These are phyloP conservation scores for Citrus mangshanensis DNA, from an alignment of 345 rosid species.

Conservation along the genomic window DNA sequence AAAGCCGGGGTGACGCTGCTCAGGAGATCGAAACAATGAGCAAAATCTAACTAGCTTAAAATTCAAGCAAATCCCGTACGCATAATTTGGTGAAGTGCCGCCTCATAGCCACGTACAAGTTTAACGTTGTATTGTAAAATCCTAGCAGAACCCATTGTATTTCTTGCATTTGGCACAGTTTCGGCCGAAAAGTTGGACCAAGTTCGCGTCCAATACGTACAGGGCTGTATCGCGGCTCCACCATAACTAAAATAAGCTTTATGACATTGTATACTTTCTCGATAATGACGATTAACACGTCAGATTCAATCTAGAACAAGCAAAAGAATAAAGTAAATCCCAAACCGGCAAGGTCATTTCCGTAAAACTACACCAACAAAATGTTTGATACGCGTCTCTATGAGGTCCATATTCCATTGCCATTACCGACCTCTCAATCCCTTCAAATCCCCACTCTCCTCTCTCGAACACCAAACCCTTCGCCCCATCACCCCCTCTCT, in stretches of 20 bases:
- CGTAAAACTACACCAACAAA: constrained; percentile 25
- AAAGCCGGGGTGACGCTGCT: not conserved
- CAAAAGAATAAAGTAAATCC: not conserved
- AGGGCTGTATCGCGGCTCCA: constrained; percentile 16
- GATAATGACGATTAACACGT: constrained; percentile 42
- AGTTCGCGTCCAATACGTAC: not conserved
- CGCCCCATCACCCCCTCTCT: not conserved
- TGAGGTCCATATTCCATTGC: constrained; percentile 80
- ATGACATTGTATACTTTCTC: constrained; percentile 12
- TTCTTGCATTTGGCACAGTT: not conserved
- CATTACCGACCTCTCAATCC: constrained; percentile 51
- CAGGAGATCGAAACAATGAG: not conserved
- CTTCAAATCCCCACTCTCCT: constrained; percentile 36
- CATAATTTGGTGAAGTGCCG: not conserved
- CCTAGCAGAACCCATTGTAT: not conserved
- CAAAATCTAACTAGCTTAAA: constrained; percentile 11
- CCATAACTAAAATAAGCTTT: constrained; percentile 14
- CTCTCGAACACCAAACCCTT: not conserved
- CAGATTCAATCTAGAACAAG: constrained; percentile 24
- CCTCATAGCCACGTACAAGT: not conserved
- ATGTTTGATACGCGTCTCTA: constrained; percentile 82
- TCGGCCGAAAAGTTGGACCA: not conserved
- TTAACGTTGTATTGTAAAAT: not conserved
- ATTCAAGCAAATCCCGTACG: constrained; percentile 14
- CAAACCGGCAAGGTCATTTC: constrained; percentile 29